These are phyloP conservation scores for Nothophytophthora sp. DNA, from an alignment of 352 stramenopile species.

Conservation along the genomic window DNA sequence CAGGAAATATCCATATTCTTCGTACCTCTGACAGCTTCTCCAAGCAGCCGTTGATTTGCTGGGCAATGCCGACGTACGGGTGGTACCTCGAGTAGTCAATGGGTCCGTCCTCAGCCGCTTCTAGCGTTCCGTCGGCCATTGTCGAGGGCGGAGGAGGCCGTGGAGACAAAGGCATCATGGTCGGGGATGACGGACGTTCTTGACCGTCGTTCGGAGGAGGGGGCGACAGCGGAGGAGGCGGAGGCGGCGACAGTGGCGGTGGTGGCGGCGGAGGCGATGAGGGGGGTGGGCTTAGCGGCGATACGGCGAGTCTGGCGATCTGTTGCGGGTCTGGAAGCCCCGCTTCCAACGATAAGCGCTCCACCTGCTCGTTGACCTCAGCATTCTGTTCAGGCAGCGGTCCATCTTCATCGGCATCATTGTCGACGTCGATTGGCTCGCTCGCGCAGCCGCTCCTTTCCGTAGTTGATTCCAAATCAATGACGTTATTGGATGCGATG, in stretches of 20 bases:
- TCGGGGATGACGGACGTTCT: constrained; percentile 34
- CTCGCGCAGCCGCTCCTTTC: constrained; percentile 1
- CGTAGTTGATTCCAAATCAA: too few relatives aligned
- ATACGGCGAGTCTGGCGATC: constrained; percentile 14
- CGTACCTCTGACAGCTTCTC: constrained; percentile 74
- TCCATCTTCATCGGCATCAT: constrained; percentile 58
- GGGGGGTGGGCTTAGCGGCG: constrained; percentile 8
- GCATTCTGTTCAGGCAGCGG: constrained; percentile 31
- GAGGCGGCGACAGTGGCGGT: too few relatives aligned
- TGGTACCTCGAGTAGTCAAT: constrained; percentile 82
- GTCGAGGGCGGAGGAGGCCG: constrained; percentile 20
- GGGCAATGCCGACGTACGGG: constrained; percentile 66
- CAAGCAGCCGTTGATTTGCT: constrained; percentile 81
- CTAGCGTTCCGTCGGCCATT: constrained; percentile 4
- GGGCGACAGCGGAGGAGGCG: too few relatives aligned
- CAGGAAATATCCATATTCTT: not conserved
- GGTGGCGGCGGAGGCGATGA: constrained; percentile 41
- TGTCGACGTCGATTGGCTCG: constrained; percentile 28
- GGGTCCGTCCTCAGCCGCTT: constrained; percentile 17
- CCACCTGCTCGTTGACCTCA: constrained; percentile 11
- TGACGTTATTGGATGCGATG: too few relatives aligned
- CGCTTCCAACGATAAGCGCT: constrained; percentile 13
- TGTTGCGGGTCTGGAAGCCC: not conserved
- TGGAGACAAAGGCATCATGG: constrained; percentile 36
- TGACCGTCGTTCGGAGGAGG: constrained; percentile 18